Evolutionary conservation across 805 yeast species (phyloP), one percentile per base, ranked within the genome.

Genomic region (Ogataea philodendri): DNA sequence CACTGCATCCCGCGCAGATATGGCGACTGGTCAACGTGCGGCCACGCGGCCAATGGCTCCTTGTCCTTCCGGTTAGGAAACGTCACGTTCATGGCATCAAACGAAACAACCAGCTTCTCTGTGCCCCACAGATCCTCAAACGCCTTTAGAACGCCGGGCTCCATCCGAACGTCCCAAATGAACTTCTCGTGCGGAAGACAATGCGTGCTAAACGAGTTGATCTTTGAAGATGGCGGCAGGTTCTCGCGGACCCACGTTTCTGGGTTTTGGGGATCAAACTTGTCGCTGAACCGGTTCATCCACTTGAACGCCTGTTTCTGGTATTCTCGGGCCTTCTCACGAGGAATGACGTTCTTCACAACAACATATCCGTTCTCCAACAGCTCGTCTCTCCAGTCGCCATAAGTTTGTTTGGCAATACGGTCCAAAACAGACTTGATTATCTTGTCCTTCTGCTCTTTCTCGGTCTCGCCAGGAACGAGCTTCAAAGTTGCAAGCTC

Each of bases 1-100:
- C 66, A 60, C 9, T 48, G 44, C 11, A 60, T 35, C 4, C 61
- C 60, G 3, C 39, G 26, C 30, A 59, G 56, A 39, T 37, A 53
- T 5, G 64, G 64, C 13, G 58, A 49, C 37, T 59, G 64, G 36
- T 61, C 64, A 15, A 61, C 52, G 48, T 61, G 66, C 13, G 55
- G 62, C 66, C 66, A 61, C 9, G 49, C 39, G 4, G 15, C 38
- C 9, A 34, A 13, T 6, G 27, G 27, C 9, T 37, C 37, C 24
- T 39, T 41, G 30, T 50, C 46, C 16, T 35, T 32, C 31, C 42
- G 48, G 19, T 33, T 52, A 4, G 64, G 66, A 15, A 60, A 43
- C 6, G 54, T 41, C 22, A 59, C 42, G 41, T 60, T 61, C 18
- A 61, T 30, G 6, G 53, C 55, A 38, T 60, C 66, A 42, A 59